phyloP scores from a whole-genome alignment of 371 early-diverging fungal genomes.

The Nematocida parisii region DNA sequence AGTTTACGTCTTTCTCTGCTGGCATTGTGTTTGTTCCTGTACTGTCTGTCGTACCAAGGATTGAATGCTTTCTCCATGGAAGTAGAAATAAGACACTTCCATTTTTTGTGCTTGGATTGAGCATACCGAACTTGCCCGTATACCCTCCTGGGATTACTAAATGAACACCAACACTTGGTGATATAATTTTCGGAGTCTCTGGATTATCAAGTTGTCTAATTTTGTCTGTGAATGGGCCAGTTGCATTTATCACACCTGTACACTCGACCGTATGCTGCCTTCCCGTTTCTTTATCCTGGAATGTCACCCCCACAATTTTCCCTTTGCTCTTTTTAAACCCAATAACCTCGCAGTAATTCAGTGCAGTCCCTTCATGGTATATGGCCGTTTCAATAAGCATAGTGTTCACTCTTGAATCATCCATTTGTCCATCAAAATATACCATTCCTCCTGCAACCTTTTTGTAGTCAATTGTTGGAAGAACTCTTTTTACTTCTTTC shows the following conservation, averaged over 20 bases:
- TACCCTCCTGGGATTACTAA: conserved; percentile 88
- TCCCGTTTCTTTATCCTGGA: conserved; percentile 81
- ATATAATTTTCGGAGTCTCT: conserved; percentile 80
- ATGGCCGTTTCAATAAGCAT: conserved; percentile 87
- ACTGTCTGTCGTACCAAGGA: conserved; percentile 96
- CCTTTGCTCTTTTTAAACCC: conserved; percentile 76
- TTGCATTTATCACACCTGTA: conserved; percentile 88
- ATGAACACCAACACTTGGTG: conserved; percentile 90
- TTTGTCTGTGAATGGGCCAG: conserved; percentile 76
- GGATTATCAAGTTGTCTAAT: conserved; percentile 76
- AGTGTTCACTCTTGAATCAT: conserved; percentile 94
- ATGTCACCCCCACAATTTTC: conserved; percentile 76
- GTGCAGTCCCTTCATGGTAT: conserved; percentile 83
- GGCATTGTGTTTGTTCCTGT: conserved; percentile 71
- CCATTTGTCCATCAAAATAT: conserved; percentile 94
- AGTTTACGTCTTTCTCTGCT: conserved; percentile 84
- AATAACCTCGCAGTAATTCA: conserved; percentile 87
- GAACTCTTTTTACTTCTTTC: conserved; percentile 80
- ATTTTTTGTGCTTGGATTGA: conserved; percentile 92
- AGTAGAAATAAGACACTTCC: conserved; percentile 95
- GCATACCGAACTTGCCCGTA: conserved; percentile 87
- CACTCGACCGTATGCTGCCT: conserved; percentile 80
- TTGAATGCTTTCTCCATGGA: conserved; percentile 90
- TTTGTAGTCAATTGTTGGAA: conserved; percentile 86
- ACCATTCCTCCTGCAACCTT: conserved; percentile 85